A percentile compares a stretch with the other conserved stretches of the same genome.
These are phyloP conservation scores for Mucor irregularis DNA, from an alignment of 371 early-diverging fungal genomes.

Conservation along the genomic window DNA sequence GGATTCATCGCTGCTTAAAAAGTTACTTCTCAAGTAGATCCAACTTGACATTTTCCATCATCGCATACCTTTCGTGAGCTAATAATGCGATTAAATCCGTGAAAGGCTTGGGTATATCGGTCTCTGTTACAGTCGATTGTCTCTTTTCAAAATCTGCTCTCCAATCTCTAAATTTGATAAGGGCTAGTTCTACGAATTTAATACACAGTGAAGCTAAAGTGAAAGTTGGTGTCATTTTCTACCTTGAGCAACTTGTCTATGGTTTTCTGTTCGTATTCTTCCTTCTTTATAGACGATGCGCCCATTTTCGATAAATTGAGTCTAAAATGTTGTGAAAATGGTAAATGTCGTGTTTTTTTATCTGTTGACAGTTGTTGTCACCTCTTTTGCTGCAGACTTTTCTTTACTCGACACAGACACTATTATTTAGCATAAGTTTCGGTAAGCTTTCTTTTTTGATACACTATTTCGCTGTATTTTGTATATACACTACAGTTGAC, in stretches of 20 bases:
- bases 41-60: not conserved
- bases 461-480: no score
- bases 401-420: no score
- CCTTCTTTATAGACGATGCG: constrained; percentile 1
- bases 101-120: constrained; percentile 19
- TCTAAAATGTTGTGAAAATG: no score
- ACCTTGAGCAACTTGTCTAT: no score
- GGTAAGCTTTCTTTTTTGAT: no score
- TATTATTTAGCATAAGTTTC: no score
- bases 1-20: constrained; percentile 5
- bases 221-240: no score
- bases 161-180: constrained; percentile 21
- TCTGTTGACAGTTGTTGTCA: no score
- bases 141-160: constrained; percentile 10
- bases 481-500: no score
- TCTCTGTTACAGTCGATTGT: not conserved
- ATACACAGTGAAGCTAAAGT: no score
- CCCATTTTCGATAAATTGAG: constrained; percentile 3
- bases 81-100: constrained; percentile 17
- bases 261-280: not conserved
- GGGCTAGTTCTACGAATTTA: no score
- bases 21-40: not conserved
- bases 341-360: not conserved
- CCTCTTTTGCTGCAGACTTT: no score
- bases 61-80: constrained; percentile 20